phyloP scores from a whole-genome alignment of 768 basidiomycete genomes.

The Rhodotorula taiwanensis region DNA sequence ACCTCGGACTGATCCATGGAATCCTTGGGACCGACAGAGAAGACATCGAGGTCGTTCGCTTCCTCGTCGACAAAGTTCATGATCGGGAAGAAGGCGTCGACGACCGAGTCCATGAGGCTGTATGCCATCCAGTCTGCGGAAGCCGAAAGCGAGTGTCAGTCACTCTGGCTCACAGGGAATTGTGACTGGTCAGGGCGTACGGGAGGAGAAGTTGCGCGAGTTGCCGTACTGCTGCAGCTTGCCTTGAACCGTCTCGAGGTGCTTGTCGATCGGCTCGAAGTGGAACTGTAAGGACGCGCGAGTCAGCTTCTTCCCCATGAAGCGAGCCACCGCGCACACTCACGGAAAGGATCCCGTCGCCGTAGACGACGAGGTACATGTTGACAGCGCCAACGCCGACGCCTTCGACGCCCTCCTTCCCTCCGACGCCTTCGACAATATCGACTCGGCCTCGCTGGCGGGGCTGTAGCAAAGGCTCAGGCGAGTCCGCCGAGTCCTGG shows the following conservation, averaged over 20 bases:
- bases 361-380: slow-evolving; percentile 82
- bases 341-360: slow-evolving; percentile 64
- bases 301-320: background rate
- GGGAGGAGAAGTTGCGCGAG: slow-evolving; percentile 63
- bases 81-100: slow-evolving; percentile 86
- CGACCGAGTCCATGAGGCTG: slow-evolving; percentile 82
- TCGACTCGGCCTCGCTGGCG: slow-evolving; percentile 44
- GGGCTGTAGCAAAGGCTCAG: slow-evolving; percentile 30
- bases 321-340: slow-evolving; percentile 25
- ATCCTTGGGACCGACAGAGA: slow-evolving; percentile 39
- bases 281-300: slow-evolving; percentile 58
- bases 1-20: slow-evolving; percentile 63
- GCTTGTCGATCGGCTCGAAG: slow-evolving; percentile 81
- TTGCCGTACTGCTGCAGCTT: slow-evolving; percentile 61
- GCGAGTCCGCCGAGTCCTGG: background rate
- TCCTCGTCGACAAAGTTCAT: slow-evolving; percentile 73
- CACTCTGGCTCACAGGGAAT: too few relatives aligned
- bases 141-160: background rate
- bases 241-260: slow-evolving; percentile 67
- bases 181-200: slow-evolving; percentile 48
- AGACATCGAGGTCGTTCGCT: slow-evolving; percentile 65
- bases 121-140: slow-evolving; percentile 84
- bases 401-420: slow-evolving; percentile 50
- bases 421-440: slow-evolving; percentile 49
- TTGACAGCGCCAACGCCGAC: slow-evolving; percentile 64